Base-by-base conservation (phyloP, 2,329 filamentous ascomycete species). In the Calonectria pseudoturangicola region DNA sequence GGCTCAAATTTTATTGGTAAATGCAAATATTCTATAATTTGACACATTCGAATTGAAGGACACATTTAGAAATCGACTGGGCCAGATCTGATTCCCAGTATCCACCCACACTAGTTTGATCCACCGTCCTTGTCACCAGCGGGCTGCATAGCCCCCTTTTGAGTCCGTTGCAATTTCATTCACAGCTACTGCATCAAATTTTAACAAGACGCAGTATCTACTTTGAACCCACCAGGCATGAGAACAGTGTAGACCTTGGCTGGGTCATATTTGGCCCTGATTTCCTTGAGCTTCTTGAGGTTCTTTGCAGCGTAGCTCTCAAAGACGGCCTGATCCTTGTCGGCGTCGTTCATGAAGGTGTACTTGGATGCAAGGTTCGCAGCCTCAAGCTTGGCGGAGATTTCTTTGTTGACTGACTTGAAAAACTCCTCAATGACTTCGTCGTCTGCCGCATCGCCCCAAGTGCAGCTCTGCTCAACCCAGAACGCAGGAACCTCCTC, bases 391-490 rank as follows among this genome's bases (percentile, higher is more conserved):
- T 56, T 39, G 0, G 18, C 28, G 1, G 30, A n/a, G n/a, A 56
- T 56, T 4, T 39, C 51, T 10, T 21, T 18, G 4, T 56, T 56
- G n/a, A 56, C 9, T 7, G 16, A 7, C 6, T n/a, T 8, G 30
- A 56, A 25, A 36, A 56, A 56, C 30, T 10, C 18, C 9, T 56
- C n/a, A 25, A 56, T 39, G 10, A 12, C 3, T n/a, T 30, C 51
- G 18, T 56, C 51, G 16, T 56, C 51, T 10, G 51, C 16, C 18
- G 33, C 51, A 4, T 56, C 33, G 5, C 30, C 51, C 51, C 51
- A 56, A n/a, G 28, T 36, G 30, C 30, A 56, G 18, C 30, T 56
- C 10, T 56, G 28, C 30, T 56, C 51, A 9, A 56, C 36, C 51
- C 51, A 56, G 18, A 56, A 18, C 16, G 33, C 51, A 6, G 51